Evolutionary conservation across 352 stramenopile species (phyloP), one percentile per base, ranked within the genome.

Genomic region (Pythium dissimile): DNA sequence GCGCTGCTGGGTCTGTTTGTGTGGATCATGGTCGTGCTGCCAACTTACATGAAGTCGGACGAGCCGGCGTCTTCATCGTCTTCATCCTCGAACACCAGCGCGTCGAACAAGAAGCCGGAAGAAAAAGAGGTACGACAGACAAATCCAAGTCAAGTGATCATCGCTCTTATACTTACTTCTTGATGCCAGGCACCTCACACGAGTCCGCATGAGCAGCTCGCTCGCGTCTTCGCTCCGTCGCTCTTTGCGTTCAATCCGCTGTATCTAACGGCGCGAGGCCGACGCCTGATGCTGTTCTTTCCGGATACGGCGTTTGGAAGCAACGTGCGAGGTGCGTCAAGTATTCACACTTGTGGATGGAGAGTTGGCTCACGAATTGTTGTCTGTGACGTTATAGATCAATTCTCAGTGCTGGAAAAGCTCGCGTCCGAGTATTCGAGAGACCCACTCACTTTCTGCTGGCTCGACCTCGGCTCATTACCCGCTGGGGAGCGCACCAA

Each of bases 391-490:
- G n/a, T n/a, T n/a, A n/a, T 39, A 92, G 83, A 89, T 18, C 85
- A 94, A 66, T 88, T 89, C 45, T 67, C 53, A 15, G 39, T 78
- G 16, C 71, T 90, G 11, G 81, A 92, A 43, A 86, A 78, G 28
- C 65, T 90, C 0, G 76, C 82, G 3, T 69, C 57, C 10, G 80
- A 89, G 56, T 90, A 91, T 54, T 72, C 75, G 23, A 74, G 68
- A 26, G 85, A 94, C 54, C 82, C 85, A 9, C 41, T 94, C 13
- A 89, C 78, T 4, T 90, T 92, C 54, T 89, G 75, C 53, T 94
- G 85, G 85, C 44, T 86, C 18, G 77, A 94, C 51, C 27, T 91
- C 24, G 62, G 66, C 16, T 42, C 55, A 20, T 54, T 72, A 12
- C 30, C 69, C 1, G 10, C 55, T 3, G 50, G 62, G 11, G 72